A percentile compares a stretch with the other conserved stretches of the same genome.
phyloP scores from a whole-genome alignment of 495 filamentous ascomycete genomes.

The Xeromyces bisporus region DNA sequence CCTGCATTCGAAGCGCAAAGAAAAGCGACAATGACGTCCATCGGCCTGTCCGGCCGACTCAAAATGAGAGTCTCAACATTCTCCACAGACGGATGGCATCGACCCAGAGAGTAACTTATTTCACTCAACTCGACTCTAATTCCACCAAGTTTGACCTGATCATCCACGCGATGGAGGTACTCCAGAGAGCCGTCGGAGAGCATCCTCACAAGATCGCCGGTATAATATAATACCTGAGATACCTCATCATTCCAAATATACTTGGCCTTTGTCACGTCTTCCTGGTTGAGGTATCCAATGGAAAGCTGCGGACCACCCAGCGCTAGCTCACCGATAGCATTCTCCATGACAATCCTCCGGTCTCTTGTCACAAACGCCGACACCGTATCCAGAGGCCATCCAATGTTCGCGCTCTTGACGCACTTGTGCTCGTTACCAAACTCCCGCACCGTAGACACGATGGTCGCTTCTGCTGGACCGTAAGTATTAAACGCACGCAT shows the following conservation, averaged over 20 bases:
- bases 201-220: conserved; percentile 34
- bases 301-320: conserved; percentile 27
- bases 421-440: conserved; percentile 15
- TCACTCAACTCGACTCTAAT: conserved; percentile 23
- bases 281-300: conserved; percentile 27
- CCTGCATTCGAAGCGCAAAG: conserved; percentile 10
- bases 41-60: conserved; percentile 14
- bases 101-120: conserved; percentile 17
- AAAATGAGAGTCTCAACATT: conserved; percentile 15
- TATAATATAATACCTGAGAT: conserved; percentile 25
- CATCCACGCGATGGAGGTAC: conserved; percentile 23
- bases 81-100: conserved; percentile 14
- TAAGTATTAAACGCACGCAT: conserved; percentile 22
- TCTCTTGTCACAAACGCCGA: conserved; percentile 19
- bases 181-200: conserved; percentile 25
- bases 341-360: conserved; percentile 15
- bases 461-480: conserved; percentile 20
- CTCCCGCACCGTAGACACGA: conserved; percentile 19
- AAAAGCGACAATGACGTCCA: conserved; percentile 18
- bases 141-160: conserved; percentile 21
- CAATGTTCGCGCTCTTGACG: conserved; percentile 19
- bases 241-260: conserved; percentile 20
- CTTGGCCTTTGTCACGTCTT: conserved; percentile 20
- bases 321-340: conserved; percentile 28
- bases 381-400: conserved; percentile 17